Percentiles rank a stretch among this genome's conserved stretches.
Evolutionary conservation across 306 rosid species (phyloP).

Genomic region (Vigna angularis): DNA sequence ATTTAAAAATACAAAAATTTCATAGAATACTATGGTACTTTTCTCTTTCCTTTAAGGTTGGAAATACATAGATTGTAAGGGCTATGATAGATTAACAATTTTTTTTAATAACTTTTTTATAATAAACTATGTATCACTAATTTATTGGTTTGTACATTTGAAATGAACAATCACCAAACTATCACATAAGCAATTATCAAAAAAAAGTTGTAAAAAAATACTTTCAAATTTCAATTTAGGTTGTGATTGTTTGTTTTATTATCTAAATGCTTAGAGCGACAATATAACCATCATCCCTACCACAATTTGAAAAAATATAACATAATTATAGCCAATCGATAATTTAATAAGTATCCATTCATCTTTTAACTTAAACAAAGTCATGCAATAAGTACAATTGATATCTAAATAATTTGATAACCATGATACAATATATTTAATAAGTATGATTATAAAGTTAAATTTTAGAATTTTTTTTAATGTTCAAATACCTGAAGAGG

Average conservation of each 20-base stretch:
- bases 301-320: too few relatives aligned
- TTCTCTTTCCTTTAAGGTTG: not conserved
- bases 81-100: too few relatives aligned
- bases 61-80: too few relatives aligned
- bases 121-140: too few relatives aligned
- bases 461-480: slow-evolving; percentile 7
- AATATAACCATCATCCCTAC: not conserved
- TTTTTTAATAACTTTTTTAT: too few relatives aligned
- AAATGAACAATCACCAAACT: too few relatives aligned
- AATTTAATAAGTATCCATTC: not conserved
- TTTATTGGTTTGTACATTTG: too few relatives aligned
- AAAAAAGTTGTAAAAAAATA: too few relatives aligned
- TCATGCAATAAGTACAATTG: not conserved
- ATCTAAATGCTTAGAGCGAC: not conserved
- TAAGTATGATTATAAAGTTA: not conserved
- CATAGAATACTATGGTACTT: not conserved
- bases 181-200: too few relatives aligned
- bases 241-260: not conserved
- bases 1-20: not conserved
- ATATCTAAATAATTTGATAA: not conserved
- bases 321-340: not conserved
- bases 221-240: not conserved
- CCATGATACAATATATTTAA: not conserved
- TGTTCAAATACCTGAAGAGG: slow-evolving; percentile 64
- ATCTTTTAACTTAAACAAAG: not conserved